These are phyloP conservation scores for Eudorina sp. DNA, from an alignment of 139 green algal species.

Conservation along the genomic window DNA sequence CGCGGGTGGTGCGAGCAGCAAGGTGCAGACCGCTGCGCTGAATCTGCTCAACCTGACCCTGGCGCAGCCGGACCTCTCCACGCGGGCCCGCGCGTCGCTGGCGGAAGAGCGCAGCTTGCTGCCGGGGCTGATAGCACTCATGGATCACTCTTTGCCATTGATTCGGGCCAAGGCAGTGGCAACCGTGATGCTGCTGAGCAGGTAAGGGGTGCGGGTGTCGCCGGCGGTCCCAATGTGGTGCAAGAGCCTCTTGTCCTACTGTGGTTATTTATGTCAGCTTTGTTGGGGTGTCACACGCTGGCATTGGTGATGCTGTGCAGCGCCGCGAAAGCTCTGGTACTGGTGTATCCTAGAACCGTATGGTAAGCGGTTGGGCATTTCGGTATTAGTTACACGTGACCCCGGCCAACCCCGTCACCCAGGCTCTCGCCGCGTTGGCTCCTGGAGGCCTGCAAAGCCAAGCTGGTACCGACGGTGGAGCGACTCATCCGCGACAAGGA, in stretches of 20 bases:
- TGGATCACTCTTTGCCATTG: constrained; percentile 75
- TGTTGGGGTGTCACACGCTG: too few species aligned
- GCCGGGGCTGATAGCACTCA: constrained; percentile 67
- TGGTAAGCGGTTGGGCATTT: too few species aligned
- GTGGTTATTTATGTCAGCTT: too few species aligned
- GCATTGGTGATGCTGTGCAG: too few species aligned
- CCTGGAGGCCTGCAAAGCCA: constrained; percentile 71
- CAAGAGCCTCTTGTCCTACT: too few species aligned
- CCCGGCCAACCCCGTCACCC: too few species aligned
- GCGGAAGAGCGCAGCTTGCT: constrained; percentile 72
- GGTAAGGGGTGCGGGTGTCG: too few species aligned
- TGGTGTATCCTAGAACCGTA: too few species aligned
- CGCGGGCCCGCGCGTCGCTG: constrained; percentile 35
- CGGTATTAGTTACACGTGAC: too few species aligned
- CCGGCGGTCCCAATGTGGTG: too few species aligned
- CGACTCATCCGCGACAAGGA: constrained; percentile 76
- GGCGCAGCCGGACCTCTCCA: constrained; percentile 34
- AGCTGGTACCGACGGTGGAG: constrained; percentile 74
- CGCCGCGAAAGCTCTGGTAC: too few species aligned
- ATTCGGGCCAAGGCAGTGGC: constrained; percentile 82
- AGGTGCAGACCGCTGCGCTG: constrained; percentile 74
- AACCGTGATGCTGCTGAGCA: constrained; percentile 72
- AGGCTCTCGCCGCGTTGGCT: constrained; percentile 71
- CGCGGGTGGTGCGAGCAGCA: constrained; percentile 43
- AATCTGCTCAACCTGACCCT: constrained; percentile 86